phyloP scores from a whole-genome alignment of 768 basidiomycete species.

The Auricularia sp. region DNA sequence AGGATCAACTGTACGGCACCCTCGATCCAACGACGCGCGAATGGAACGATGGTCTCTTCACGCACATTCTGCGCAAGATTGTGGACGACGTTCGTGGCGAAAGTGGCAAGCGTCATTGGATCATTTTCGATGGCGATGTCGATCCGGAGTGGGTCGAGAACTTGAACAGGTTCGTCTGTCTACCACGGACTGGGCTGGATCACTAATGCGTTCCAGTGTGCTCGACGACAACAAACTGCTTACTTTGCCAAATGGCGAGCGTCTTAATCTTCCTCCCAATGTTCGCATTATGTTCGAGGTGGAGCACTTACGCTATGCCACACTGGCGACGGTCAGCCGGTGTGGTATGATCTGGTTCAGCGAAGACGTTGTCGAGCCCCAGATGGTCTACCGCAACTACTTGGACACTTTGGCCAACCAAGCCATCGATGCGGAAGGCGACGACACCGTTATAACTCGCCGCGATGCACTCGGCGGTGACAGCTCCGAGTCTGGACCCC shows the following conservation, averaged over 20 bases:
- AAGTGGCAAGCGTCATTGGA: constrained; percentile 95
- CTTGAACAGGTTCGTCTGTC: constrained; percentile 71
- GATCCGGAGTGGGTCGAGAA: constrained; percentile 99
- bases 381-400: constrained; percentile 88
- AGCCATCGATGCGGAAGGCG: constrained; percentile 83
- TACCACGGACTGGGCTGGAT: neutral
- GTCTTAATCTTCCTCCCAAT: constrained; percentile 90
- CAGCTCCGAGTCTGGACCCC: constrained; percentile 34
- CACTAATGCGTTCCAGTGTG: constrained; percentile 46
- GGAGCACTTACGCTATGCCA: constrained; percentile 93
- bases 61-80: constrained; percentile 93
- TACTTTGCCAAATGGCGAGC: constrained; percentile 95
- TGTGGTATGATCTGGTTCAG: constrained; percentile 99
- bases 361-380: constrained; percentile 83
- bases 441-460: constrained; percentile 56
- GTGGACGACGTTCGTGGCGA: constrained; percentile 98
- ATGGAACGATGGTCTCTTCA: constrained; percentile 99
- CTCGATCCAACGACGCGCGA: constrained; percentile 95
- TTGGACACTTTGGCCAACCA: constrained; percentile 63
- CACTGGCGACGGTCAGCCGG: constrained; percentile 95
- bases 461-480: constrained; percentile 33
- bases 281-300: constrained; percentile 99
- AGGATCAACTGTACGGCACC: constrained; percentile 94
- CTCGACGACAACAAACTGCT: constrained; percentile 97
- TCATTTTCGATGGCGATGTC: constrained; percentile 98